Conservation (phyloP, 257 asterid genomes). For the Eustoma russellianum region DNA sequence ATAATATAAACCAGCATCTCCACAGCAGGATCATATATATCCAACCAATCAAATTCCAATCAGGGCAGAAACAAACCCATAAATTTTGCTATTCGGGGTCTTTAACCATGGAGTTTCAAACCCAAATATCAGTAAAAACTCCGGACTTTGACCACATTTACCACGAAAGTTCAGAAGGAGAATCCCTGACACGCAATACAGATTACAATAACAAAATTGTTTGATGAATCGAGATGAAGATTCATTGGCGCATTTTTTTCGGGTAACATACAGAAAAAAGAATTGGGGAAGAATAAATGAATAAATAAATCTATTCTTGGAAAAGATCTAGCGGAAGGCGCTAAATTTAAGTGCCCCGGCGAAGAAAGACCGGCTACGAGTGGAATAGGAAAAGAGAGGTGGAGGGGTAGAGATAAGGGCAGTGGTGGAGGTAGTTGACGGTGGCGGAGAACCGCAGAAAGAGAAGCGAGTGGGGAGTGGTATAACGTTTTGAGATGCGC, state of each 20-base stretch:
- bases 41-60: no score
- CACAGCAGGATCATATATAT: neutral
- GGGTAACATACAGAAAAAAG: no score
- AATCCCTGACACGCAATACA: no score
- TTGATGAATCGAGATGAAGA: no score
- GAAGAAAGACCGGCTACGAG: constrained; percentile 24
- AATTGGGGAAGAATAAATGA: no score
- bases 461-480: constrained; percentile 9
- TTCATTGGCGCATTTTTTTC: no score
- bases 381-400: constrained; percentile 8
- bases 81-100: neutral
- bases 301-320: no score
- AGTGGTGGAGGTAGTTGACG: constrained; percentile 23
- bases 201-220: no score
- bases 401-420: constrained; percentile 13
- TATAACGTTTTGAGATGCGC: neutral
- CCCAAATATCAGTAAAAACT: neutral
- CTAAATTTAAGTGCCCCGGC: constrained; percentile 10
- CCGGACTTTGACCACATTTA: constrained; percentile 1
- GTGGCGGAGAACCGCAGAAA: constrained; percentile 22
- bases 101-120: neutral
- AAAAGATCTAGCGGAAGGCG: constrained; percentile 15
- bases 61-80: no score
- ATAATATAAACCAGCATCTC: constrained; percentile 2
- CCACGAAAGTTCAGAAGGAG: neutral